Conservation (phyloP, 768 basidiomycete genomes). For the Boletus rufocinnamomeus region DNA sequence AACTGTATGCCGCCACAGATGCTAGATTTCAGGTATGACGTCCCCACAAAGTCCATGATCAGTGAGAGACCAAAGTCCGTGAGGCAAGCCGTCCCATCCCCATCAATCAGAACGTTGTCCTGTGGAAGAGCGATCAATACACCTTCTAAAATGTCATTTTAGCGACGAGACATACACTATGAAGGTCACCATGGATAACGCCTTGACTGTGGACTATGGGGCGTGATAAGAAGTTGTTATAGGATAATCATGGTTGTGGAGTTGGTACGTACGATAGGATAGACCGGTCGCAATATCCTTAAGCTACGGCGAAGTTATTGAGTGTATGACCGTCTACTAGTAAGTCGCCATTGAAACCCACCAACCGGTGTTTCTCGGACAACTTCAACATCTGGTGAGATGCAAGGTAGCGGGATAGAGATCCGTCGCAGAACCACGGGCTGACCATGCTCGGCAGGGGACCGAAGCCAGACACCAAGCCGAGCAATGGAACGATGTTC, state of each 20-base stretch:
- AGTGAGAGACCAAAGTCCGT: constrained; percentile 50
- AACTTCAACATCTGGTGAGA: not conserved
- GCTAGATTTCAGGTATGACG: constrained; percentile 35
- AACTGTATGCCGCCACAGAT: constrained; percentile 45
- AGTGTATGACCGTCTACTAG: not conserved
- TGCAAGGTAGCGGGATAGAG: constrained; percentile 26
- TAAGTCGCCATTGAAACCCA: constrained; percentile 5
- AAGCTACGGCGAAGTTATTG: constrained; percentile 14
- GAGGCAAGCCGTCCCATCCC: constrained; percentile 42
- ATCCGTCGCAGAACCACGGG: constrained; percentile 36
- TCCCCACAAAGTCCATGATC: constrained; percentile 28
- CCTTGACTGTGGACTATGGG: constrained; percentile 23
- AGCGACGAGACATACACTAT: constrained; percentile 31
- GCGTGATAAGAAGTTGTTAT: not conserved
- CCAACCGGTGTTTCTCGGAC: constrained; percentile 10
- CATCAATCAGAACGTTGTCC: constrained; percentile 47
- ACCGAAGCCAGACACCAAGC: constrained; percentile 33
- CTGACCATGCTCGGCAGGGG: constrained; percentile 34
- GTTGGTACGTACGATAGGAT: constrained; percentile 22
- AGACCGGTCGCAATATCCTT: constrained; percentile 27
- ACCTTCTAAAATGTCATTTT: not conserved
- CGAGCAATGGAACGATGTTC: constrained; percentile 36
- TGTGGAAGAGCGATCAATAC: constrained; percentile 3
- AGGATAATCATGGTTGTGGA: not conserved
- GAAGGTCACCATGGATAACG: constrained; percentile 40